phyloP scores from a whole-genome alignment of 768 basidiomycete genomes.

The Lactarius sp. region DNA sequence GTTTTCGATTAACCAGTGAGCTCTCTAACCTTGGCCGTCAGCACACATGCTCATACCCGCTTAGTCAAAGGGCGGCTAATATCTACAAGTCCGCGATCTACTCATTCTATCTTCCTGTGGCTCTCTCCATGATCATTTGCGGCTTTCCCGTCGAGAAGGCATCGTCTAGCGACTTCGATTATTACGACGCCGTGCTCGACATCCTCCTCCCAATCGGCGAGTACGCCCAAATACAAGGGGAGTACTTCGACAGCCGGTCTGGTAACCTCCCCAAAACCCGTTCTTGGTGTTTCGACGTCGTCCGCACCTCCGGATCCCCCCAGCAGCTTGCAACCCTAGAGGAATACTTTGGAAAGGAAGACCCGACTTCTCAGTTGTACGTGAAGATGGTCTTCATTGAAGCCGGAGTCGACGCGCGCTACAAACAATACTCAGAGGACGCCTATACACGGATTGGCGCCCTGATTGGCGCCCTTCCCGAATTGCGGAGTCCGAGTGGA shows the following conservation, averaged over 20 bases:
- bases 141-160: constrained; percentile 48
- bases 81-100: constrained; percentile 98
- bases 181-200: constrained; percentile 66
- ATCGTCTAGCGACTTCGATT: constrained; percentile 41
- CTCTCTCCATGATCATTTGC: constrained; percentile 82
- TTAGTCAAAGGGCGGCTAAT: constrained; percentile 85
- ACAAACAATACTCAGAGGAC: constrained; percentile 72
- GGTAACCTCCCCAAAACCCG: constrained; percentile 95
- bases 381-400: constrained; percentile 71
- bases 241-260: constrained; percentile 83
- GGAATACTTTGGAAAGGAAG: constrained; percentile 58
- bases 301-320: constrained; percentile 53
- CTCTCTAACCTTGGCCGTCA: not conserved
- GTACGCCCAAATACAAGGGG: constrained; percentile 98
- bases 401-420: constrained; percentile 59
- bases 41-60: not conserved
- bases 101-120: constrained; percentile 97
- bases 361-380: constrained; percentile 48
- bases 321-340: constrained; percentile 55
- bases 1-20: constrained; percentile 83
- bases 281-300: constrained; percentile 91
- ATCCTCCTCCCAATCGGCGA: constrained; percentile 92
- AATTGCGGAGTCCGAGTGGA: constrained; percentile 36
- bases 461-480: constrained; percentile 71
- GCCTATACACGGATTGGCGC: constrained; percentile 59